Evolutionary conservation across 2,329 filamentous ascomycete species (phyloP).

Genomic region (Aspergillus quadricinctus): DNA sequence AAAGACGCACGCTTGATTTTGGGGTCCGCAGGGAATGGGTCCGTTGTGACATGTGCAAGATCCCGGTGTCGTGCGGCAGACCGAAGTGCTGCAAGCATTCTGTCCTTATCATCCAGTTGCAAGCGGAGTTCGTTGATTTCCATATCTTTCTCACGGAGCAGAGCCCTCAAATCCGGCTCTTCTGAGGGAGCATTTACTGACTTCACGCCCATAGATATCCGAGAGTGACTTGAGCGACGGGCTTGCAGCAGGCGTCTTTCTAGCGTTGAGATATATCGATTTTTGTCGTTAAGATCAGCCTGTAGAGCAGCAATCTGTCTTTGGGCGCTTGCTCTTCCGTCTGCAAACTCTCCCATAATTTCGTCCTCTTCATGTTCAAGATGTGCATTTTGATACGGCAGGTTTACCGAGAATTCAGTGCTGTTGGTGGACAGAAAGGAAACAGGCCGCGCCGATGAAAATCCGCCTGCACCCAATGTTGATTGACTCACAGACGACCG

Average conservation of each 20-base stretch:
- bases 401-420: slow-evolving; percentile 27
- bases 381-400: slow-evolving; percentile 28
- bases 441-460: slow-evolving; percentile 58
- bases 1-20: slow-evolving; percentile 25
- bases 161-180: slow-evolving; percentile 66
- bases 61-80: slow-evolving; percentile 83
- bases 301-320: slow-evolving; percentile 91
- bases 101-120: slow-evolving; percentile 87
- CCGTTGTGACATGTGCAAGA: slow-evolving; percentile 59
- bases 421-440: slow-evolving; percentile 62
- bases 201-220: slow-evolving; percentile 69
- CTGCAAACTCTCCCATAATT: slow-evolving; percentile 74
- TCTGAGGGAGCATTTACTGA: slow-evolving; percentile 69
- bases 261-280: slow-evolving; percentile 88
- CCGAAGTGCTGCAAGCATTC: slow-evolving; percentile 82
- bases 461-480: slow-evolving; percentile 41
- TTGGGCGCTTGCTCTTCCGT: slow-evolving; percentile 74
- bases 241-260: slow-evolving; percentile 91
- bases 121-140: slow-evolving; percentile 90
- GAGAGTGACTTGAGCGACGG: slow-evolving; percentile 80
- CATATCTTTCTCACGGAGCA: slow-evolving; percentile 81
- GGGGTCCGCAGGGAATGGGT: slow-evolving; percentile 29
- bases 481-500: slow-evolving; percentile 69
- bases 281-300: slow-evolving; percentile 93
- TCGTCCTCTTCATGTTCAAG: slow-evolving; percentile 57